Base-by-base conservation (phyloP, 352 stramenopile species). In the Globisporangium spiculum region DNA sequence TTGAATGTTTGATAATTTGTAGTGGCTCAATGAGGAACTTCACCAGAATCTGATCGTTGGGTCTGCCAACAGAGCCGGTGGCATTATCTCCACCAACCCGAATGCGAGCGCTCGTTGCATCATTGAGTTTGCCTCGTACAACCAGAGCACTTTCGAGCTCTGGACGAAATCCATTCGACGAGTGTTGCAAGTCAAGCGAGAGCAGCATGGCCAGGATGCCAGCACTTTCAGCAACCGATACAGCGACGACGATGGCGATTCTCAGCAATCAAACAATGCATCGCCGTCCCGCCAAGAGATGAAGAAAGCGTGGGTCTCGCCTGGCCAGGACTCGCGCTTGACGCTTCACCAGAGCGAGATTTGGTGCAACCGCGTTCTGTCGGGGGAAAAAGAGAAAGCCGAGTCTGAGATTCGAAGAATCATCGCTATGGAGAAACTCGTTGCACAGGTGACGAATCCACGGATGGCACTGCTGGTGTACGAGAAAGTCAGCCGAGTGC, bases 381-480 rank as follows among this genome's bases (percentile, higher is more conserved):
- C 82, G 4, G 86, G 77, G 0, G 88, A 96, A 48, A 91, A 92
- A 57, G 83, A 94, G 67, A 95, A 96, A 60, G 86, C 86, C 1
- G 84, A 94, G 65, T 94, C 86, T 10, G 88, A 96, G 69, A 78
- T 94, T 26, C 75, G 88, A 8, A 82, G 88, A 48, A 92, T 96
- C 63, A 68, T 93, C 20, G 88, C 88, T 2, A 96, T 96, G 88
- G 86, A 96, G 63, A 94, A 93, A 60, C 71, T 96, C 2, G 86
- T 96, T 7, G 72, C 75, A 9, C 86, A 96, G 74, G 86, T 96
- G 34, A 92, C 84, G 6, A 86, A 78, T 61, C 76, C 86, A 18
- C 70, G 81, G 10, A 96, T 96, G 88, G 88, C 88, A n/a, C 69
- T 96, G 34, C 71, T 96, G 3, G 88, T 96, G 50, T 96, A 96